Percentiles rank a stretch among this genome's conserved stretches.
Evolutionary conservation across 129 eudicot genomes (phyloP).

Genomic region (Heracleum sosnowskyi): DNA sequence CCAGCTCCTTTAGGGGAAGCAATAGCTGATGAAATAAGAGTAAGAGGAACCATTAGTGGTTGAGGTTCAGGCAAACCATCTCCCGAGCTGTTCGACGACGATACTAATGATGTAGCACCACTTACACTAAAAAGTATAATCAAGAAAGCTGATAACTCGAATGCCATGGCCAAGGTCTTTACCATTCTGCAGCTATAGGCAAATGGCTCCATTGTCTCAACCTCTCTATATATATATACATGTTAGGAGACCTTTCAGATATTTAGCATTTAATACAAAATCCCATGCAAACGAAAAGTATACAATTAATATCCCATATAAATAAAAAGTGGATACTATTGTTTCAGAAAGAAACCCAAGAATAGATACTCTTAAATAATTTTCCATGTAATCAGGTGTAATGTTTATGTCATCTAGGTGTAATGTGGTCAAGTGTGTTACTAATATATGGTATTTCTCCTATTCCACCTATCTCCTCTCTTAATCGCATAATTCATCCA

Average conservation of each 20-base stretch:
- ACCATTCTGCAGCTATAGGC: background rate
- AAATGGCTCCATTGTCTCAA: background rate
- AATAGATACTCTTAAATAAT: too few species aligned
- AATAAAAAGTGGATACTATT: background rate
- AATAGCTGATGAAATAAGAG: background rate
- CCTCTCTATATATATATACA: background rate
- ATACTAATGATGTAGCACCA: background rate
- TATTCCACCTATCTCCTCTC: background rate
- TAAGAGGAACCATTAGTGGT: constrained; percentile 8
- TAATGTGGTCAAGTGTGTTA: background rate
- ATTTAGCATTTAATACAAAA: background rate
- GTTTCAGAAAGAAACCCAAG: too few species aligned
- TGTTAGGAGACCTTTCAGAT: background rate
- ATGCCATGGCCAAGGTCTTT: constrained; percentile 2
- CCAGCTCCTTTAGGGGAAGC: constrained; percentile 13
- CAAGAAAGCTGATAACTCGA: background rate
- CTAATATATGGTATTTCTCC: background rate
- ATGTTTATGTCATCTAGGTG: too few species aligned
- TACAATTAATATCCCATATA: background rate
- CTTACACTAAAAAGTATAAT: background rate
- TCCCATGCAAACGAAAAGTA: background rate
- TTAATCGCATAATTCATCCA: background rate
- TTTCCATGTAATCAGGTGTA: background rate
- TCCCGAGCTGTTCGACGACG: background rate
- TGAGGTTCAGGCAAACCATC: background rate